Conservation (phyloP, 148 eudicot genomes). For the Pouteria glomerata region DNA sequence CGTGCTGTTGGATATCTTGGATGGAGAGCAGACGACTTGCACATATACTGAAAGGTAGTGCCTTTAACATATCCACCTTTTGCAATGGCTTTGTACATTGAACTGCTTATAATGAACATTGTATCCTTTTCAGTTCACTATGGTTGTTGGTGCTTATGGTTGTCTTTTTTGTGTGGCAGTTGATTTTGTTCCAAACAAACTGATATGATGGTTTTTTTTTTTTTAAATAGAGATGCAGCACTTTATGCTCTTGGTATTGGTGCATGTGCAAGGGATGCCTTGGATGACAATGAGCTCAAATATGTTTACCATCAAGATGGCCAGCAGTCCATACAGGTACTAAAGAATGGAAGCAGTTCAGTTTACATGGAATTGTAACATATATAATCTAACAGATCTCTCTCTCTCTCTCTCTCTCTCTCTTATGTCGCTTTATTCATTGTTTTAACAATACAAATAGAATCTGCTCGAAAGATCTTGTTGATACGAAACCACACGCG, state of each 20-base stretch:
- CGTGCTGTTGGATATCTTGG: slow-evolving; percentile 8
- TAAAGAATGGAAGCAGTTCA: background rate
- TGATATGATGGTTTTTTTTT: background rate
- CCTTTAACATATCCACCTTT: background rate
- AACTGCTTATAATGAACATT: slow-evolving; percentile 6
- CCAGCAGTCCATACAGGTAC: slow-evolving; percentile 71
- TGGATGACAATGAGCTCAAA: slow-evolving; percentile 75
- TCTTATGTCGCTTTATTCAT: background rate
- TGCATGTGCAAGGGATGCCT: slow-evolving; percentile 76
- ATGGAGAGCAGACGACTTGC: slow-evolving; percentile 36
- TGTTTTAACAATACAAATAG: background rate
- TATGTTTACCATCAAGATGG: slow-evolving; percentile 87
- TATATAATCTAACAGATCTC: background rate
- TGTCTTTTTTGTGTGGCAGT: background rate
- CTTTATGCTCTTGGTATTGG: slow-evolving; percentile 91
- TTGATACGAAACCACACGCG: background rate
- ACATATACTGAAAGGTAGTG: slow-evolving; percentile 61
- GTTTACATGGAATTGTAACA: background rate
- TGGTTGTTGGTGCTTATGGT: background rate
- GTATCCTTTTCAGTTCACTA: background rate
- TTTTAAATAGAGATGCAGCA: slow-evolving; percentile 66
- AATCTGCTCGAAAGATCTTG: background rate
- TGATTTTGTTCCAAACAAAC: background rate
- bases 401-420: background rate
- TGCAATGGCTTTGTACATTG: background rate